Percentiles rank a stretch among this genome's conserved stretches.
Conservation (phyloP, 169 alveolate genomes). For the Plasmodium relictum region DNA sequence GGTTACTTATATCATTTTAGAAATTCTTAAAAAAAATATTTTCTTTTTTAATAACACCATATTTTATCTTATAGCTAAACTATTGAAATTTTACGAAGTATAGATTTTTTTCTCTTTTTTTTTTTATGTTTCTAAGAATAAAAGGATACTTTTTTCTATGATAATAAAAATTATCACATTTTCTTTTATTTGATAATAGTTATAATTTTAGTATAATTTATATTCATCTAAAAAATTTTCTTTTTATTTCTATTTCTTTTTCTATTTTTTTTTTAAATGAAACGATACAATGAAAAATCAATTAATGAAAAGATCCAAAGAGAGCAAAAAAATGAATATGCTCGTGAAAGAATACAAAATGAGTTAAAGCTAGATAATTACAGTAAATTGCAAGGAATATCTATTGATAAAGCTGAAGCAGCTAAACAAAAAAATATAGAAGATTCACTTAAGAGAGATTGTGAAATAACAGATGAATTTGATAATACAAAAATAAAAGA, state of each 20-base stretch:
- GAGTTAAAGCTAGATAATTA: slow-evolving; percentile 60
- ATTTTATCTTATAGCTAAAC: too few species aligned
- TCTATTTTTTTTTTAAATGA: slow-evolving; percentile 34
- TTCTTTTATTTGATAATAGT: too few species aligned
- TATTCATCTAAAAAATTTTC: not conserved
- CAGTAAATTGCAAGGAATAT: slow-evolving; percentile 50
- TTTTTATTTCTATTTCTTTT: not conserved
- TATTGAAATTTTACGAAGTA: too few species aligned
- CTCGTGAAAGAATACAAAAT: slow-evolving; percentile 55
- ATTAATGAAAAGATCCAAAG: slow-evolving; percentile 67
- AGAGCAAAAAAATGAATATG: slow-evolving; percentile 73
- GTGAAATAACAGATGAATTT: slow-evolving; percentile 26
- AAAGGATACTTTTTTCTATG: too few species aligned
- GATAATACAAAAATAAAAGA: slow-evolving; percentile 51
- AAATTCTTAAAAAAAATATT: too few species aligned
- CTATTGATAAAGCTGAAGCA: slow-evolving; percentile 50
- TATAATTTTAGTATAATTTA: too few species aligned
- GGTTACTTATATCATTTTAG: too few species aligned
- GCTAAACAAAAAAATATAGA: slow-evolving; percentile 41
- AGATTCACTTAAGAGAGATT: slow-evolving; percentile 23
- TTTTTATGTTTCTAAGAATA: too few species aligned
- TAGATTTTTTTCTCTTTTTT: too few species aligned
- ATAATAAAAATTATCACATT: too few species aligned
- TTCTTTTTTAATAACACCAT: too few species aligned
- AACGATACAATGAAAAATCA: slow-evolving; percentile 52